These are phyloP conservation scores for Mycena galopus DNA, from an alignment of 768 basidiomycete species.

Conservation along the genomic window DNA sequence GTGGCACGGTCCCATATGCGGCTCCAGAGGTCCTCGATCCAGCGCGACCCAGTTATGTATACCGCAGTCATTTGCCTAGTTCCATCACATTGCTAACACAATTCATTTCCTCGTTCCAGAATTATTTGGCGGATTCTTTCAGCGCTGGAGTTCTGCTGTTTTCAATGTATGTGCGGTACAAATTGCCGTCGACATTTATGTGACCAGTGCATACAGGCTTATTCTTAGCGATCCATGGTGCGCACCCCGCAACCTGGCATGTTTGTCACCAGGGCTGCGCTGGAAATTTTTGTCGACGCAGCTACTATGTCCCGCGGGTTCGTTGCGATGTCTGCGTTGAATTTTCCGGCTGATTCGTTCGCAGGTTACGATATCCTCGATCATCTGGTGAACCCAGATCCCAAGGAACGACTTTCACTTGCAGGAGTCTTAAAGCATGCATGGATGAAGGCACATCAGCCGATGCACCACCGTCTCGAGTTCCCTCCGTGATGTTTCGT, in stretches of 20 bases:
- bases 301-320: conserved; percentile 17
- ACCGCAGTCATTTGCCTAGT: neutral
- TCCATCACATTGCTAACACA: neutral
- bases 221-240: conserved; percentile 2
- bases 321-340: neutral
- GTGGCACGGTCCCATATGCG: conserved; percentile 15
- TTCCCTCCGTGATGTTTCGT: neutral
- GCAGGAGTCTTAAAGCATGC: conserved; percentile 21
- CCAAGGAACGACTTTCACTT: conserved; percentile 13
- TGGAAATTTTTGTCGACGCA: conserved; percentile 3
- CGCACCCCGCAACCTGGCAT: neutral
- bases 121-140: conserved; percentile 25
- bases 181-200: neutral
- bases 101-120: neutral
- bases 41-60: neutral
- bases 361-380: conserved; percentile 22
- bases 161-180: conserved; percentile 24
- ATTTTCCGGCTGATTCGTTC: neutral
- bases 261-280: neutral
- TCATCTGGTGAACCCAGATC: conserved; percentile 15
- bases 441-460: conserved; percentile 22
- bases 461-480: conserved; percentile 5
- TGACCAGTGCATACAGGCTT: conserved; percentile 13
- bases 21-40: conserved; percentile 28
- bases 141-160: conserved; percentile 31